Evolutionary conservation across 2,329 filamentous ascomycete genomes (phyloP), one percentile per base, ranked within the genome.

Genomic region (Domatiomyces globalis): DNA sequence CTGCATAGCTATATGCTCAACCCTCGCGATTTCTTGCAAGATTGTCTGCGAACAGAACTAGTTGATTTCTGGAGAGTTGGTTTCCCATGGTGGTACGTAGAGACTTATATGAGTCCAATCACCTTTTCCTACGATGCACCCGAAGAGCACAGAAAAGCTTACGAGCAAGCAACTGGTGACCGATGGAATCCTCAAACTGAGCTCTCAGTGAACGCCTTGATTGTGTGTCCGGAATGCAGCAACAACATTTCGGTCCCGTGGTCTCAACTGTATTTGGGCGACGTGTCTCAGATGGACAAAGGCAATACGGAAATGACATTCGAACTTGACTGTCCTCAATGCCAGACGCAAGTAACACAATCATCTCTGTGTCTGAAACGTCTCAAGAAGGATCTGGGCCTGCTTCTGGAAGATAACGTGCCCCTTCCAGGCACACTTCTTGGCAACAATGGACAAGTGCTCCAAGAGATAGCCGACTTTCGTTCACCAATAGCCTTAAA

Each of bases 1-100:
- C 85, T 83, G 81, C 85, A 90, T 64, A 71, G 83, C 0, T 85
- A 86, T 61, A 83, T 86, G 78, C 76, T 90, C 2, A 89, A 88
- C 58, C 85, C 85, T 0, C 73, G 82, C 43, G 71, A 70, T n/a
- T 89, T 81, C 62, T 74, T 87, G 3, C 84, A 89, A 60, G 85
- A 90, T 62, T 81, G 80, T 60, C 69, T 87, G 51, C 74, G 83
- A 6, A 66, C 71, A 25, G 78, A 77, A 0, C 70, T 72, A 51
- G 69, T 75, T 25, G 63, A 77, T 2, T 59, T 75, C 3, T 88
- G 84, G 81, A 67, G 70, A 1, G 71, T 73, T 0, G 77, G 78
- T 0, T 72, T 90, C 56, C 85, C 85, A 0, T 89, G 83, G 84
- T 61, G 71, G 15, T 25, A 19, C 9, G 20, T 46, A 5, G 45